These are phyloP conservation scores for Gypsophila paniculata DNA, from an alignment of 179 eudicot genomes.

Conservation along the genomic window DNA sequence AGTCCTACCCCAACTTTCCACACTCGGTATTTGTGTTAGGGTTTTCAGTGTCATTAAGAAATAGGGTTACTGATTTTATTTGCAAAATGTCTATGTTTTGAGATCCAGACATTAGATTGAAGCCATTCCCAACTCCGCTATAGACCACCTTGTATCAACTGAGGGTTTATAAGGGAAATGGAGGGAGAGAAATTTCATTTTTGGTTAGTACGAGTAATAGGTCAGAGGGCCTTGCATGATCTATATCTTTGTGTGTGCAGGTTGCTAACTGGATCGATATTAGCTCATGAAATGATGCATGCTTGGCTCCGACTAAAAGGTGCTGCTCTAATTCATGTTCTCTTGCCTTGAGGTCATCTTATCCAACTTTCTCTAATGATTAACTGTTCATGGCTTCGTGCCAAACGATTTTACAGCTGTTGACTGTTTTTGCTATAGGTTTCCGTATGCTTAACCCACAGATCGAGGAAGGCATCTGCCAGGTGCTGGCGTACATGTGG, in stretches of 20 bases:
- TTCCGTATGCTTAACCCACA: slow-evolving; percentile 66
- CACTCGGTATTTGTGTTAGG: too few relatives aligned
- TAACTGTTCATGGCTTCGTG: neutral
- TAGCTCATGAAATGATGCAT: slow-evolving; percentile 93
- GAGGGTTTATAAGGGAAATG: too few relatives aligned
- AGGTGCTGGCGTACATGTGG: slow-evolving; percentile 81
- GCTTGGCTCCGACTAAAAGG: slow-evolving; percentile 86
- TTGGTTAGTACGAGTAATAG: too few relatives aligned
- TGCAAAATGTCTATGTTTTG: neutral
- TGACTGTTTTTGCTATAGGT: slow-evolving; percentile 30
- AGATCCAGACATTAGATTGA: too few relatives aligned
- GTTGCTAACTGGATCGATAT: slow-evolving; percentile 72
- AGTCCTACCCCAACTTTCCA: neutral
- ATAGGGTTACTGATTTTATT: too few relatives aligned
- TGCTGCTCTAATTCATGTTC: slow-evolving; percentile 7
- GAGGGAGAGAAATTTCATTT: too few relatives aligned
- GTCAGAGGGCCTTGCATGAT: slow-evolving; percentile 8
- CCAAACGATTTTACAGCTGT: neutral
- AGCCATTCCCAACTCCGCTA: too few relatives aligned
- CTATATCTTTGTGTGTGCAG: slow-evolving; percentile 32
- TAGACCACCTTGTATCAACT: too few relatives aligned
- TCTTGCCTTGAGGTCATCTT: neutral
- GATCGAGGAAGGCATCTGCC: slow-evolving; percentile 90
- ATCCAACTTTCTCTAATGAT: neutral
- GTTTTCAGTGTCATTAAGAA: neutral